A percentile compares a stretch with the other conserved stretches of the same genome.
Evolutionary conservation across 129 eudicot species (phyloP).

Genomic region (Flaveria trinervia): DNA sequence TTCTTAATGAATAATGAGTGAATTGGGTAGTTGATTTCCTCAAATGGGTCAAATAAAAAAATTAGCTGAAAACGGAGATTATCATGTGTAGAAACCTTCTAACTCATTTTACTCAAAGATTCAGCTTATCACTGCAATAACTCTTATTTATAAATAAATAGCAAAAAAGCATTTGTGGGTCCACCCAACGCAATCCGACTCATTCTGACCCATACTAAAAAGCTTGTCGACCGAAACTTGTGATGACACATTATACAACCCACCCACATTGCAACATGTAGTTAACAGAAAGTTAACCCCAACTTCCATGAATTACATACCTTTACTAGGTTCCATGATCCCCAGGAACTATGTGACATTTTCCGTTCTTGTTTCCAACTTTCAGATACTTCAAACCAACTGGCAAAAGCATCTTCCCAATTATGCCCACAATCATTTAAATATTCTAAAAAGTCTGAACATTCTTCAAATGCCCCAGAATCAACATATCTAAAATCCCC

Average conservation of each 20-base stretch:
- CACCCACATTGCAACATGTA: conserved; percentile 1
- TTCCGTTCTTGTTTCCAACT: conserved; percentile 64
- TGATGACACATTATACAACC: neutral
- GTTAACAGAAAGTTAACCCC: neutral
- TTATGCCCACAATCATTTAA: conserved; percentile 62
- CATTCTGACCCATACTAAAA: neutral
- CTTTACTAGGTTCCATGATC: conserved; percentile 87
- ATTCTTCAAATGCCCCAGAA: conserved; percentile 86
- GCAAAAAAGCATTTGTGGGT: neutral
- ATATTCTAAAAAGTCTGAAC: conserved; percentile 83
- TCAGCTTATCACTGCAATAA: neutral
- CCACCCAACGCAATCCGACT: neutral
- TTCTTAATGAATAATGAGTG: neutral
- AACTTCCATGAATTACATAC: conserved; percentile 45
- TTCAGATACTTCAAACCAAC: conserved; percentile 68
- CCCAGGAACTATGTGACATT: conserved; percentile 60
- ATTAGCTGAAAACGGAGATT: neutral
- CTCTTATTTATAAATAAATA: neutral
- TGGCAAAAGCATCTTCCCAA: conserved; percentile 90
- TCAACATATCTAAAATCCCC: conserved; percentile 95
- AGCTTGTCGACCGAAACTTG: neutral
- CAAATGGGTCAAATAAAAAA: neutral
- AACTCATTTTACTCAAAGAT: neutral
- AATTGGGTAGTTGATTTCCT: neutral
- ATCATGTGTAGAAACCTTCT: neutral